phyloP scores from a whole-genome alignment of 306 rosid genomes.

The Vigna trinervia region DNA sequence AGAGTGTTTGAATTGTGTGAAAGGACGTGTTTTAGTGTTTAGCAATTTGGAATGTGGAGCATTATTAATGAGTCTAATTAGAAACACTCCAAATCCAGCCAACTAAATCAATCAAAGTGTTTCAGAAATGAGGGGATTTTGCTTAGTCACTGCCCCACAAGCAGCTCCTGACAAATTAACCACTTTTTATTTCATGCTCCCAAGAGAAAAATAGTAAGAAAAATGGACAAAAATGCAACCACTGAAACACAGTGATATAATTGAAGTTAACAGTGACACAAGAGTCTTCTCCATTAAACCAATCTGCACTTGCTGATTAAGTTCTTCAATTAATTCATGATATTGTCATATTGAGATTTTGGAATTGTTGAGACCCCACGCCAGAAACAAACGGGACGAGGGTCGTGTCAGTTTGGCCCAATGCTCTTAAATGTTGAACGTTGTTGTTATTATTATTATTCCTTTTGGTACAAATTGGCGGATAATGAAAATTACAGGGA shows the following conservation, averaged over 20 bases:
- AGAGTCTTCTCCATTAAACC: not conserved
- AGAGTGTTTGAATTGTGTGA: slow-evolving; percentile 30
- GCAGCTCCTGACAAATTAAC: slow-evolving; percentile 37
- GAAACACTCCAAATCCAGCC: slow-evolving; percentile 57
- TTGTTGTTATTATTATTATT: not conserved
- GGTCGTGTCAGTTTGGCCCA: slow-evolving; percentile 35
- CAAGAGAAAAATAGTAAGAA: slow-evolving; percentile 35
- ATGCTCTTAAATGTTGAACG: slow-evolving; percentile 27
- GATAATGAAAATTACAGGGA: not conserved
- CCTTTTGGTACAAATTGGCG: slow-evolving; percentile 1
- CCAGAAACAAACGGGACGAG: slow-evolving; percentile 22
- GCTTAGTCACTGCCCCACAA: slow-evolving; percentile 53
- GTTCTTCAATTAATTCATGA: slow-evolving; percentile 33
- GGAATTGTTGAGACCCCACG: slow-evolving; percentile 23
- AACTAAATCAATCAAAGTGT: slow-evolving; percentile 50
- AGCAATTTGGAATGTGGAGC: slow-evolving; percentile 37
- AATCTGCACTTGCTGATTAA: not conserved
- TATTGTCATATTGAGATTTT: slow-evolving; percentile 35
- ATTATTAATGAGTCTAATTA: slow-evolving; percentile 41
- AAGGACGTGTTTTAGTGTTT: slow-evolving; percentile 40
- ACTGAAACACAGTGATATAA: not conserved
- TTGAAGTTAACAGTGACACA: not conserved
- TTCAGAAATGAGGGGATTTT: slow-evolving; percentile 59
- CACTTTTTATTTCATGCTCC: slow-evolving; percentile 39
- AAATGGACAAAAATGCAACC: slow-evolving; percentile 40